Evolutionary conservation across 139 green algal genomes (phyloP).

Genomic region (Chlorella sp.): DNA sequence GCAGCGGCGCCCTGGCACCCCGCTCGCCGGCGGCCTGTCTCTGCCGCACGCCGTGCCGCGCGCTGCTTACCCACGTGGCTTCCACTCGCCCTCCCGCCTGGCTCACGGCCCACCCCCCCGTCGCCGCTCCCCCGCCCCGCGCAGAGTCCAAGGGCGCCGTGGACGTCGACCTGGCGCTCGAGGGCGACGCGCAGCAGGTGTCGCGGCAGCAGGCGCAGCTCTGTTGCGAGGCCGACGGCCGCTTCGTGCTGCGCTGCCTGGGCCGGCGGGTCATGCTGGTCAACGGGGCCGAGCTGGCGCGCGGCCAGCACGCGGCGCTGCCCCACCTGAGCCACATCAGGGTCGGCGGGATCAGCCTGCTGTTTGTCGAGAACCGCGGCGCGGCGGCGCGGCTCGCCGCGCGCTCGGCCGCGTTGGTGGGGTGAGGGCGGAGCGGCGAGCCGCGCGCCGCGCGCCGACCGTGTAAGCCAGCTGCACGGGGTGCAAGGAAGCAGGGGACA

Average conservation of each 20-base stretch:
- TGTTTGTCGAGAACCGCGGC: conserved; percentile 51
- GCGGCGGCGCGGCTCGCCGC: conserved; percentile 17
- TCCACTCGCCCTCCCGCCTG: too few species aligned
- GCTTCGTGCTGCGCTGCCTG: conserved; percentile 55
- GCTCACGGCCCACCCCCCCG: too few species aligned
- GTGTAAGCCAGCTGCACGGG: too few species aligned
- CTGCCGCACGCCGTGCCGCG: too few species aligned
- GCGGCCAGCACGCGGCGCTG: conserved; percentile 24
- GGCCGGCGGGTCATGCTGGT: conserved; percentile 42
- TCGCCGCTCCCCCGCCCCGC: too few species aligned
- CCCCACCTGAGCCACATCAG: conserved; percentile 55
- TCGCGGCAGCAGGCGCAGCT: conserved; percentile 52
- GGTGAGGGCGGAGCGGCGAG: neutral
- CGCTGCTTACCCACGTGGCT: neutral
- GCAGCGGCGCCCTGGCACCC: too few species aligned
- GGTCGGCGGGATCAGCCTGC: conserved; percentile 38
- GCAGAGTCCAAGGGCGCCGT: too few species aligned
- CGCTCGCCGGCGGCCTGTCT: too few species aligned
- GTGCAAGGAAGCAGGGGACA: too few species aligned
- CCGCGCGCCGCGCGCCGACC: too few species aligned
- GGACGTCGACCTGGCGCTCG: conserved; percentile 50
- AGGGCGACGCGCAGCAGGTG: conserved; percentile 34
- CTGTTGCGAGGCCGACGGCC: conserved; percentile 53
- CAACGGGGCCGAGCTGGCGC: conserved; percentile 40
- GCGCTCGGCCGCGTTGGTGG: conserved; percentile 11